Evolutionary conservation across 495 filamentous ascomycete genomes (phyloP).

Genomic region (Saxophila tyrrhenica): DNA sequence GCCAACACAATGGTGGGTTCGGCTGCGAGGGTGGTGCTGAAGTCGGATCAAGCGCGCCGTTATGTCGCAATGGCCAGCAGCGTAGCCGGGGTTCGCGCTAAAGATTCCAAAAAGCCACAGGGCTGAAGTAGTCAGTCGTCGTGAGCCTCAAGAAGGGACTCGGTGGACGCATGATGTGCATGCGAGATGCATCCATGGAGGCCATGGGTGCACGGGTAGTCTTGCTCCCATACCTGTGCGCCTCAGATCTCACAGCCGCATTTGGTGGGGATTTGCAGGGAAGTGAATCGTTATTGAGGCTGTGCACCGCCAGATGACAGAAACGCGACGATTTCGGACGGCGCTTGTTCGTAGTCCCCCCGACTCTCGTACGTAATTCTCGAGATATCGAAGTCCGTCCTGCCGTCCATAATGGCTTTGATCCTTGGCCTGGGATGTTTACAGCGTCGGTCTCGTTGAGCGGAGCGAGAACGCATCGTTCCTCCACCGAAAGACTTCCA

Average conservation of each 20-base stretch:
- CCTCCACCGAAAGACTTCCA: not conserved
- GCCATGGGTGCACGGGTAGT: not conserved
- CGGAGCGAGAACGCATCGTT: too few species aligned
- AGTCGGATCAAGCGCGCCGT: not conserved
- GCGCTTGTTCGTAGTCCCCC: not conserved
- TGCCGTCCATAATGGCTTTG: not conserved
- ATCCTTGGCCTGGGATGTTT: too few species aligned
- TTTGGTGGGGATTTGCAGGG: not conserved
- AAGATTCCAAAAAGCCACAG: not conserved
- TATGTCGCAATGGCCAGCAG: not conserved
- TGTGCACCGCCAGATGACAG: not conserved
- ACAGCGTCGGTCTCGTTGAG: too few species aligned
- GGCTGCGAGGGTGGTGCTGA: not conserved
- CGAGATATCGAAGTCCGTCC: too few species aligned
- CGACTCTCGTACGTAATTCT: not conserved
- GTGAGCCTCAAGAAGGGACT: not conserved
- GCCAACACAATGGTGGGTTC: not conserved
- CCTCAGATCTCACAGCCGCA: not conserved
- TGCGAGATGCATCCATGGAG: not conserved
- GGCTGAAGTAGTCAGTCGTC: not conserved
- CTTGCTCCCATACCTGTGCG: not conserved
- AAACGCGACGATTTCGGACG: not conserved
- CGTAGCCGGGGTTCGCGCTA: not conserved
- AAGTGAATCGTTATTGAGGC: not conserved
- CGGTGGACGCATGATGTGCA: not conserved